Evolutionary conservation across 148 eudicot species (phyloP).

Genomic region (Limonium bicolor): DNA sequence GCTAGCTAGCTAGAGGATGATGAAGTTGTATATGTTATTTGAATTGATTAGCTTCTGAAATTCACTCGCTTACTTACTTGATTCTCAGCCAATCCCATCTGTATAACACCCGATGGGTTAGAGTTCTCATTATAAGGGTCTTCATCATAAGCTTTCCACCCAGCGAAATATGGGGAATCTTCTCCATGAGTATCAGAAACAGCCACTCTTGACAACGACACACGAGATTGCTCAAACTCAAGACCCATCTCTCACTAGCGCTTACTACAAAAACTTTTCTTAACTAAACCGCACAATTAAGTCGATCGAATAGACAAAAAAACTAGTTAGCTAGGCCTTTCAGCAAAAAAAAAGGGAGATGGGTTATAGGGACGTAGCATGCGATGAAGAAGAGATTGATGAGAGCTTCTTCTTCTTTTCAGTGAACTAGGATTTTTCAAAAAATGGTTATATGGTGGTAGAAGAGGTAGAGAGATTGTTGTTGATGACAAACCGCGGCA

Average conservation of each 20-base stretch:
- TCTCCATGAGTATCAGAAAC: constrained; percentile 90
- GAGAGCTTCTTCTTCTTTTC: neutral
- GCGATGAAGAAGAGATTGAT: neutral
- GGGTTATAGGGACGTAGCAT: neutral
- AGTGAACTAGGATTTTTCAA: neutral
- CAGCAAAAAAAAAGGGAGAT: neutral
- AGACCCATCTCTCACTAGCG: constrained; percentile 27
- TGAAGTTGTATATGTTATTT: neutral
- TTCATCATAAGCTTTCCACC: constrained; percentile 95
- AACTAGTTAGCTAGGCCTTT: too few relatives aligned
- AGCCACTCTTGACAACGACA: constrained; percentile 52
- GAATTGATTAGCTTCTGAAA: neutral
- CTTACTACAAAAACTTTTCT: neutral
- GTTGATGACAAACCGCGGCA: constrained; percentile 14
- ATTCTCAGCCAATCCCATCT: constrained; percentile 96
- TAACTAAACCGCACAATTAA: neutral
- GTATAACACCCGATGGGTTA: constrained; percentile 77
- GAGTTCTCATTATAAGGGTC: constrained; percentile 49
- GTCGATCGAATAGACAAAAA: too few relatives aligned
- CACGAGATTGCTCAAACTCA: constrained; percentile 49
- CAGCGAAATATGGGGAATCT: constrained; percentile 89
- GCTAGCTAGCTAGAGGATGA: neutral
- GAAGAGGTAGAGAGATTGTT: constrained; percentile 1
- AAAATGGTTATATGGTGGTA: neutral
- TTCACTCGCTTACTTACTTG: constrained; percentile 34